Base-by-base conservation (phyloP, 106 monocot genomes). In the Ottelia alismoides region DNA sequence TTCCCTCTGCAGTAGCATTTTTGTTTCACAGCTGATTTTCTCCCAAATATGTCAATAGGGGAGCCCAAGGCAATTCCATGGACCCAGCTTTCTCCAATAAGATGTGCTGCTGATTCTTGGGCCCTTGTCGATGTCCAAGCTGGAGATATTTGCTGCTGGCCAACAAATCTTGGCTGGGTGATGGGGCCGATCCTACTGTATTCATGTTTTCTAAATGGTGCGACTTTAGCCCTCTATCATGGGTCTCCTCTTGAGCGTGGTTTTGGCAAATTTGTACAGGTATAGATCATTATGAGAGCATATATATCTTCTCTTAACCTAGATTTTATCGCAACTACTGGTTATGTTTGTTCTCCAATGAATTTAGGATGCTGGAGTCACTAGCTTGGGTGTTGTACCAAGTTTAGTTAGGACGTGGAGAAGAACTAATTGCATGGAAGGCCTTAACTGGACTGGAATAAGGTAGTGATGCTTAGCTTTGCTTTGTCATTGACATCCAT, bases 21-120 rank as follows among this genome's bases (percentile, higher is more conserved):
- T 11, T 21, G 20, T 20, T 1, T 17, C 50, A 12, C 27, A 28
- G 12, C n/a, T 22, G 14, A 20, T n/a, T 52, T 12, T 23, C 35
- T 26, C 22, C 5, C 24, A 28, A 30, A 45, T 20, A 18, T 25
- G 0, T 40, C n/a, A 50, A 30, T 57, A 94, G 94, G 94, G 54
- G 84, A 88, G 9, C 88, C 94, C 52, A 94, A 94, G 76, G 94
- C 94, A 54, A 81, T 94, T 60, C 88, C 94, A 27, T 94, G 88
- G 94, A 78, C 88, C 20, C 94, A 94, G 51, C 64, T 84, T 61
- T 88, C 81, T 70, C 75, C 88, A 62, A 76, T 94, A 40, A 75
- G 88, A 72, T 62, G 81, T 60, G 78, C 80, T 62, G 62, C 78
- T 56, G 94, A 94, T 65, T 64, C 80, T 30, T 93, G 83, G 87